phyloP scores from a whole-genome alignment of 768 basidiomycete genomes.

The Grammothele lineata region DNA sequence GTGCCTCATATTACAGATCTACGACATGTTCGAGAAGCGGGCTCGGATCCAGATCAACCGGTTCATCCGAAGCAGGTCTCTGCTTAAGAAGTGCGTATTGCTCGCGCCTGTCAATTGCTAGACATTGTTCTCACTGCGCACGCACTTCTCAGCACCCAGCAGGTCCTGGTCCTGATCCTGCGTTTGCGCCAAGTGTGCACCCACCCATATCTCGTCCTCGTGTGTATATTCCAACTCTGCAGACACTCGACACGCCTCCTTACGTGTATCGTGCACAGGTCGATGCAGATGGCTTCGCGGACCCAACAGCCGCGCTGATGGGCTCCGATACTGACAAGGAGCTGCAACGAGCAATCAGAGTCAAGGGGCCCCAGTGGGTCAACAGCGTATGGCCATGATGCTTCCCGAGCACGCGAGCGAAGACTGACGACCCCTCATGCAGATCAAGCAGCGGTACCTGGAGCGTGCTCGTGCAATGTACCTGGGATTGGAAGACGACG shows the following conservation, averaged over 20 bases:
- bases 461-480: constrained; percentile 42
- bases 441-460: constrained; percentile 45
- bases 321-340: constrained; percentile 50
- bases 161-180: constrained; percentile 60
- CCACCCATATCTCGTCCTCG: constrained; percentile 68
- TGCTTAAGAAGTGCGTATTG: constrained; percentile 60
- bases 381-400: background rate
- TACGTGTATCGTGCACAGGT: constrained; percentile 24
- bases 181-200: constrained; percentile 71
- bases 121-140: too few relatives aligned
- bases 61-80: constrained; percentile 59
- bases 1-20: constrained; percentile 36
- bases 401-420: background rate
- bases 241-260: too few relatives aligned
- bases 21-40: constrained; percentile 51
- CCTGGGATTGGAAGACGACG: constrained; percentile 32
- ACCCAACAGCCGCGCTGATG: constrained; percentile 44
- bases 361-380: constrained; percentile 43
- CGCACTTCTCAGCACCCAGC: constrained; percentile 36
- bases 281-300: constrained; percentile 41
- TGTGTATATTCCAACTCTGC: constrained; percentile 22
- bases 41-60: constrained; percentile 53
- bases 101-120: background rate
- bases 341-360: constrained; percentile 44
- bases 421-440: background rate